Conservation (phyloP, 257 asterid genomes). For the Capsicum baccatum region DNA sequence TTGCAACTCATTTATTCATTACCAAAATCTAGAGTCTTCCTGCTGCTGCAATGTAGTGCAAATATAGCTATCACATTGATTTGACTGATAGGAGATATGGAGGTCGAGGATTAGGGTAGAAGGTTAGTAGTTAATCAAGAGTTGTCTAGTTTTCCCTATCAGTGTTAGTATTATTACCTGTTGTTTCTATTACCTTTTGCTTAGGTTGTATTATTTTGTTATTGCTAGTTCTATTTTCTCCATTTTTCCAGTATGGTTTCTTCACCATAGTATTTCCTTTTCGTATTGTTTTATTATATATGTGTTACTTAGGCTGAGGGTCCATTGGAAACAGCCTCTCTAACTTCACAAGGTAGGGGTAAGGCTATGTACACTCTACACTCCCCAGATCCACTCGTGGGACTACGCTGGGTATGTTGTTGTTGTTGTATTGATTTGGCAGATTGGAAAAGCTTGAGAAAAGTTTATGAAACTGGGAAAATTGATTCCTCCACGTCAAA, state of each 20-base stretch:
- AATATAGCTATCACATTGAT: background rate
- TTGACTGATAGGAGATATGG: background rate
- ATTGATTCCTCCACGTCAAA: background rate
- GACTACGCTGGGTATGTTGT: background rate
- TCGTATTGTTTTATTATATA: background rate
- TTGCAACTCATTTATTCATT: background rate
- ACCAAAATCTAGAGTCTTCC: background rate
- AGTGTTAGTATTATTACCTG: background rate
- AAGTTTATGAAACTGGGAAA: background rate
- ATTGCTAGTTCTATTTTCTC: background rate
- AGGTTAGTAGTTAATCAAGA: too few species aligned
- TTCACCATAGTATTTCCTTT: background rate
- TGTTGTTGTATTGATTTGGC: background rate
- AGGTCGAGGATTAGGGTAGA: too few species aligned
- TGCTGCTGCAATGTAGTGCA: background rate
- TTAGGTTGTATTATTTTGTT: background rate
- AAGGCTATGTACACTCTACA: background rate
- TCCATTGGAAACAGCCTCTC: too few species aligned
- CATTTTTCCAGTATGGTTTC: background rate
- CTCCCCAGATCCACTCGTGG: background rate
- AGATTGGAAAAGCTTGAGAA: background rate
- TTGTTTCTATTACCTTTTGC: background rate
- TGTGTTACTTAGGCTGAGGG: background rate
- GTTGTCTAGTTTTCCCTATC: background rate
- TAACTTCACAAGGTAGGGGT: background rate